Evolutionary conservation across 768 basidiomycete species (phyloP).

Genomic region (Coprinopsis sp.): DNA sequence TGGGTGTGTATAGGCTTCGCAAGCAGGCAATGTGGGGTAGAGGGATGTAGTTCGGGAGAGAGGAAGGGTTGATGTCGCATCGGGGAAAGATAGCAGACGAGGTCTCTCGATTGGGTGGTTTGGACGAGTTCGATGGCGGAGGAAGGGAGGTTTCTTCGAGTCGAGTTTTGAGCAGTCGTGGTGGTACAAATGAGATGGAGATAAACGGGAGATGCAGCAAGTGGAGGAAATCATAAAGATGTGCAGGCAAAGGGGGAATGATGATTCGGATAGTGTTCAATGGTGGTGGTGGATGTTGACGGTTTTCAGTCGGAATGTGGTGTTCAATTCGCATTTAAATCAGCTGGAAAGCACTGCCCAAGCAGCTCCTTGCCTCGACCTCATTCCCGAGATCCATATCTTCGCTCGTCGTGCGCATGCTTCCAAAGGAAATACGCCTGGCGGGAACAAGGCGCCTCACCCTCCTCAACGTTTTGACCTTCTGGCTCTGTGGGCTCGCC

Average conservation of each 20-base stretch:
- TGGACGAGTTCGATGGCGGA: no score
- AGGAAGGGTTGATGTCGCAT: no score
- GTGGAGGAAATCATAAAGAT: not conserved
- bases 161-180: not conserved
- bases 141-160: conserved; percentile 1
- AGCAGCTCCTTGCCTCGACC: conserved; percentile 22
- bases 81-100: not conserved
- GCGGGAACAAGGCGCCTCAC: conserved; percentile 44
- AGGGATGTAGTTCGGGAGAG: no score
- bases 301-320: no score
- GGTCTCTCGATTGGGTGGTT: no score
- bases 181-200: not conserved
- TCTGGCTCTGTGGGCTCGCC: no score
- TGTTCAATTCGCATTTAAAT: conserved; percentile 15
- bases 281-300: no score
- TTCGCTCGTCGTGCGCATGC: conserved; percentile 33
- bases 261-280: conserved; percentile 2
- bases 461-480: conserved; percentile 45
- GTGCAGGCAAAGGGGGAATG: not conserved
- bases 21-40: no score
- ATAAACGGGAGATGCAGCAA: not conserved
- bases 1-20: no score
- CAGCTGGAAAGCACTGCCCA: conserved; percentile 66
- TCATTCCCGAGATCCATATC: conserved; percentile 35
- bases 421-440: conserved; percentile 66